A percentile compares a stretch with the other conserved stretches of the same genome.
These are phyloP conservation scores for Phytophthora cajani DNA, from an alignment of 352 stramenopile genomes.

Conservation along the genomic window DNA sequence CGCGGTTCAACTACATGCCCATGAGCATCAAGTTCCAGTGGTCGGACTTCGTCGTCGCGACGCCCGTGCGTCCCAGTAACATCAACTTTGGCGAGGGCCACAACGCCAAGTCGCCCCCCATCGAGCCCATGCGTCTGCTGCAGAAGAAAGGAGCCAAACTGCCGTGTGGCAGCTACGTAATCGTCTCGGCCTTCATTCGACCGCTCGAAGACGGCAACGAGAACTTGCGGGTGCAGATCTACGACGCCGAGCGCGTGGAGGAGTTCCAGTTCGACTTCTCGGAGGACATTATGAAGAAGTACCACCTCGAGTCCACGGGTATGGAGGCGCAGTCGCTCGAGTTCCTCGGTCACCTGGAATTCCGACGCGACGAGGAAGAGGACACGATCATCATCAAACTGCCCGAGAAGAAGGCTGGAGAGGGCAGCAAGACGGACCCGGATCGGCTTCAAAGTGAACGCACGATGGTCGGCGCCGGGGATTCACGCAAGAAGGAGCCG, in stretches of 20 bases:
- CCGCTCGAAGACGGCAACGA: constrained; percentile 78
- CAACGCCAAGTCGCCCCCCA: constrained; percentile 33
- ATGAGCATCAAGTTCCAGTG: constrained; percentile 76
- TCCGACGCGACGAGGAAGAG: constrained; percentile 69
- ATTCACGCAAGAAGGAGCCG: constrained; percentile 9
- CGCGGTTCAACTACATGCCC: constrained; percentile 72
- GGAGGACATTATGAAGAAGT: constrained; percentile 67
- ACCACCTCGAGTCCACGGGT: constrained; percentile 48
- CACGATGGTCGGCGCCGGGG: constrained; percentile 25
- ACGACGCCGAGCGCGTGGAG: constrained; percentile 72
- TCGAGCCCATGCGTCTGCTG: constrained; percentile 66
- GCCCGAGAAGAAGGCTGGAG: constrained; percentile 48
- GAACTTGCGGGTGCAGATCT: constrained; percentile 74
- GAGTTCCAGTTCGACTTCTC: constrained; percentile 83
- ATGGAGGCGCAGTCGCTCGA: constrained; percentile 44
- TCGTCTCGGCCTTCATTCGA: constrained; percentile 73
- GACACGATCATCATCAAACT: constrained; percentile 75
- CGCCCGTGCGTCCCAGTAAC: constrained; percentile 38
- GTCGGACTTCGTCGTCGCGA: constrained; percentile 77
- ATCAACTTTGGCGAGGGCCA: constrained; percentile 21
- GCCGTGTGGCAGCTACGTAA: constrained; percentile 65
- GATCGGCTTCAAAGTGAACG: constrained; percentile 32
- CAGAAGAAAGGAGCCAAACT: constrained; percentile 67
- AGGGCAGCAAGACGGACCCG: not conserved
- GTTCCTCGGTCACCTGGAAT: constrained; percentile 66